Evolutionary conservation across 1,284 basidiomycete species (phyloP).

Genomic region (Anthracocystis walkeri): DNA sequence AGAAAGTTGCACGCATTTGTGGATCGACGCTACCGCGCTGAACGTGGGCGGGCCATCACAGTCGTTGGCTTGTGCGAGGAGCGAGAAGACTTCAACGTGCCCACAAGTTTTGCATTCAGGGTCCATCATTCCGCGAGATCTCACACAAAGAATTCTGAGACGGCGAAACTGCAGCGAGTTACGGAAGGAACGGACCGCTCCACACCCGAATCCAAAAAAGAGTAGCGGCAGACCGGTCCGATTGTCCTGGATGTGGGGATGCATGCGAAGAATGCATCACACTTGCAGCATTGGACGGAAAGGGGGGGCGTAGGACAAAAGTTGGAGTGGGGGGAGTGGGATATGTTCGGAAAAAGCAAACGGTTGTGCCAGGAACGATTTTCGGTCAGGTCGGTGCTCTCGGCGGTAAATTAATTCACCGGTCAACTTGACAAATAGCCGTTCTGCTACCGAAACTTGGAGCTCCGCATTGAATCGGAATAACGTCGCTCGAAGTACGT

Average conservation of each 20-base stretch:
- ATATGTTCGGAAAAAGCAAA: neutral
- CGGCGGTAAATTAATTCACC: neutral
- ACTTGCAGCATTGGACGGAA: neutral
- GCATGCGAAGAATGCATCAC: neutral
- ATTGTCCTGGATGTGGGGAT: neutral
- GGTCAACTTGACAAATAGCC: neutral
- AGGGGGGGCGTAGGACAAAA: neutral
- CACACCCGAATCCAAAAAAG: neutral
- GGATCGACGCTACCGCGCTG: neutral
- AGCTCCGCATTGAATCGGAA: neutral
- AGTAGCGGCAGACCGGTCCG: slow-evolving; percentile 11
- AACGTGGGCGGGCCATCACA: slow-evolving; percentile 13
- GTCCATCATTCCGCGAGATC: slow-evolving; percentile 13
- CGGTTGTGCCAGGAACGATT: neutral
- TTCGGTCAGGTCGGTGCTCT: neutral
- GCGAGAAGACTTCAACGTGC: neutral
- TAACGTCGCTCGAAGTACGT: too few species aligned
- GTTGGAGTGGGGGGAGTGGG: slow-evolving; percentile 3
- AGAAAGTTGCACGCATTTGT: neutral
- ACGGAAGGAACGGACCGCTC: slow-evolving; percentile 3
- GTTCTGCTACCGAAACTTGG: neutral
- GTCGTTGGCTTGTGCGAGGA: slow-evolving; percentile 3
- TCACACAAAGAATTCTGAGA: neutral
- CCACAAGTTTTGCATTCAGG: slow-evolving; percentile 1
- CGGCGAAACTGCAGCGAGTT: neutral